phyloP scores from a whole-genome alignment of 225 moss, liverwort and hornwort genomes.

The Thuidium tamariscinum region DNA sequence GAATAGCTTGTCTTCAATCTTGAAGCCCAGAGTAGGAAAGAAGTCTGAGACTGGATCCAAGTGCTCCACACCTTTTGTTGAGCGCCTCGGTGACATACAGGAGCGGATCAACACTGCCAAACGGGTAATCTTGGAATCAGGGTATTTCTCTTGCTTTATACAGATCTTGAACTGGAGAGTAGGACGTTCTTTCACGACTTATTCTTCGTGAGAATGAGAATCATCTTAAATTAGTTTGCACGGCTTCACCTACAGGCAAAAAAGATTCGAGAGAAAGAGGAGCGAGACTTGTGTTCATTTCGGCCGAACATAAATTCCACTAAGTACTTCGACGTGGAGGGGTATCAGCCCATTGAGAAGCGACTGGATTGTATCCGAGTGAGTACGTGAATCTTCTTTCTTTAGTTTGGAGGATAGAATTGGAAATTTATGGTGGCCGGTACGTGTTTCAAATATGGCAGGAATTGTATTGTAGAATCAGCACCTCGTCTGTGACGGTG shows the following conservation, averaged over 20 bases:
- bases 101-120: conserved; percentile 55
- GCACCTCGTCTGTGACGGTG: neutral
- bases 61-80: conserved; percentile 53
- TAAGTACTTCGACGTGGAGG: conserved; percentile 48
- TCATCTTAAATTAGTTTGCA: neutral
- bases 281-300: conserved; percentile 75
- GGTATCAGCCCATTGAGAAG: conserved; percentile 73
- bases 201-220: neutral
- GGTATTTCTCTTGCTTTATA: neutral
- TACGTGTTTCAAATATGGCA: neutral
- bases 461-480: neutral
- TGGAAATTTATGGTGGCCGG: neutral
- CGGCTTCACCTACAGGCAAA: conserved; percentile 41
- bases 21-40: conserved; percentile 56
- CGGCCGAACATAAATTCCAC: conserved; percentile 56
- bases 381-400: neutral
- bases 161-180: neutral
- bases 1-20: conserved; percentile 1
- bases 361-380: conserved; percentile 62
- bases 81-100: conserved; percentile 55
- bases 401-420: neutral
- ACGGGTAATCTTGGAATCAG: conserved; percentile 29
- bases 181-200: neutral
- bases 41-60: conserved; percentile 43
- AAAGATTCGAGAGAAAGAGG: conserved; percentile 69